phyloP scores from a whole-genome alignment of 768 basidiomycete species.

The Ramaria sp. region DNA sequence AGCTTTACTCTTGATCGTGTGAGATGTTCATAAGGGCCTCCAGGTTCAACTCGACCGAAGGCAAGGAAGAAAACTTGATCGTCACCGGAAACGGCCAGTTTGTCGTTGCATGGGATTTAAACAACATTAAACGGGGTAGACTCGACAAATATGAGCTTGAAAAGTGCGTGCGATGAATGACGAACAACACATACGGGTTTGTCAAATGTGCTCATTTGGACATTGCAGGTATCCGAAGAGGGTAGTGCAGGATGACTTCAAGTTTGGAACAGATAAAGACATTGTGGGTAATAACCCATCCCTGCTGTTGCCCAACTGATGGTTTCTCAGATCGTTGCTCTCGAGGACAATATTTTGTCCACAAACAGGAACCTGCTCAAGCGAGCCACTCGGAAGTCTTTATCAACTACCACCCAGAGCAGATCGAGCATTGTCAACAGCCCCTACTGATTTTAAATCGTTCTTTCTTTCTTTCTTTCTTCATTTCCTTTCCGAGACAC shows the following conservation, averaged over 20 bases:
- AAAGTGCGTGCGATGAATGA: constrained; percentile 45
- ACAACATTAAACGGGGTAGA: constrained; percentile 85
- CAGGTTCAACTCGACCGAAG: constrained; percentile 83
- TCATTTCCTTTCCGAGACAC: constrained; percentile 2
- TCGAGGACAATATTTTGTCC: constrained; percentile 87
- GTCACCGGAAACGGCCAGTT: constrained; percentile 89
- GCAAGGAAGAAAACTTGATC: constrained; percentile 86
- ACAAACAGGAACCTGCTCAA: constrained; percentile 89
- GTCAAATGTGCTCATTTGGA: background rate
- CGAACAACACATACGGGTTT: background rate
- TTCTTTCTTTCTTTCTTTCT: constrained; percentile 5
- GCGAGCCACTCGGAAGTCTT: constrained; percentile 64
- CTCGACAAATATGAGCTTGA: constrained; percentile 93
- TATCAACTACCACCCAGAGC: constrained; percentile 43
- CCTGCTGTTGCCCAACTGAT: constrained; percentile 3
- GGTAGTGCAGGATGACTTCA: constrained; percentile 97
- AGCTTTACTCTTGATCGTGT: constrained; percentile 4
- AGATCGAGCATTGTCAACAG: constrained; percentile 59
- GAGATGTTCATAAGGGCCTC: background rate
- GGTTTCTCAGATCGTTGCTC: constrained; percentile 69
- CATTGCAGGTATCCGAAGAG: constrained; percentile 64
- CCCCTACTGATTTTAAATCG: constrained; percentile 34
- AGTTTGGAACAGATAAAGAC: constrained; percentile 93
- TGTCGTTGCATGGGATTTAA: constrained; percentile 96
- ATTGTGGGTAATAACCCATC: constrained; percentile 48